Conservation (phyloP, 768 basidiomycete genomes). For the Dentipellis sp. region DNA sequence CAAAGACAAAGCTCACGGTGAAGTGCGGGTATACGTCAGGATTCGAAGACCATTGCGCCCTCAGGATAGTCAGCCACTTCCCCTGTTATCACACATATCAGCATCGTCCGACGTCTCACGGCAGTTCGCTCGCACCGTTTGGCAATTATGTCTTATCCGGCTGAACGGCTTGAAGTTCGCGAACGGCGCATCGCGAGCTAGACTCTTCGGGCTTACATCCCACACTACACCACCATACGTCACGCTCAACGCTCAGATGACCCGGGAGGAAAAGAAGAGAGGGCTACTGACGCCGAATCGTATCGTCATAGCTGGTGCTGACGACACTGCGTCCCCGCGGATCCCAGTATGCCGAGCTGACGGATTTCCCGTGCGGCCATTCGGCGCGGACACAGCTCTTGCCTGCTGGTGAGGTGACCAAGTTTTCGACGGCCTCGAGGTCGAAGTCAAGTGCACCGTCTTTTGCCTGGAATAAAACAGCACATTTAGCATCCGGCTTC, state of each 20-base stretch:
- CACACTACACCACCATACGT: constrained; percentile 43
- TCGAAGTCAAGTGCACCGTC: constrained; percentile 23
- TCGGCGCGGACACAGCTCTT: constrained; percentile 50
- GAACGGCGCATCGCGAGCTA: constrained; percentile 40
- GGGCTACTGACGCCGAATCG: constrained; percentile 47
- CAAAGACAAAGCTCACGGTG: constrained; percentile 38
- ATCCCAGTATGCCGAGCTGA: constrained; percentile 83
- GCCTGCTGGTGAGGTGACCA: constrained; percentile 42
- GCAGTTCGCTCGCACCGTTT: constrained; percentile 47
- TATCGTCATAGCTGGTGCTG: constrained; percentile 81
- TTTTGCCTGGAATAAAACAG: constrained; percentile 2
- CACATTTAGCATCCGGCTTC: neutral
- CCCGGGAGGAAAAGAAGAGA: neutral
- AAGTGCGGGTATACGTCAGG: constrained; percentile 78
- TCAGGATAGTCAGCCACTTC: constrained; percentile 70
- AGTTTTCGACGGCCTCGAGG: constrained; percentile 37
- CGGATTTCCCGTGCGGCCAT: constrained; percentile 65
- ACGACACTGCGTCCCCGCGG: constrained; percentile 69
- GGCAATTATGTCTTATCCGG: constrained; percentile 64
- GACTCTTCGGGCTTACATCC: constrained; percentile 50
- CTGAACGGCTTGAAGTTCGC: constrained; percentile 55
- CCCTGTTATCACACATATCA: constrained; percentile 36
- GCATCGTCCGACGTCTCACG: neutral
- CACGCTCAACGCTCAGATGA: neutral
- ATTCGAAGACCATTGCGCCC: constrained; percentile 73